Percentiles rank a stretch among this genome's conserved stretches.
Conservation (phyloP, 2,329 filamentous ascomycete species). For the Talaromyces amestolkiae region DNA sequence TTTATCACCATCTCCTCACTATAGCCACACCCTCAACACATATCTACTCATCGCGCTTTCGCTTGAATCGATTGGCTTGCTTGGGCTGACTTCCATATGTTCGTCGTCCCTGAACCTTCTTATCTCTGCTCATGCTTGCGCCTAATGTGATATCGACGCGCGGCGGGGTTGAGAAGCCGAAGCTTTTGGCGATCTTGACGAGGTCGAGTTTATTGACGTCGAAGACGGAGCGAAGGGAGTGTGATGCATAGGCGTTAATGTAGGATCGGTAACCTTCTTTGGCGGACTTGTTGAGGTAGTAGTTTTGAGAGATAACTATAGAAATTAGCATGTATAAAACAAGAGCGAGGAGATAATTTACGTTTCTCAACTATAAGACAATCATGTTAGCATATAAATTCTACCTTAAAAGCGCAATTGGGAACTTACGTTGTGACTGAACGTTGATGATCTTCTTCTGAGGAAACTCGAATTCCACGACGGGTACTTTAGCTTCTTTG, state of each 20-base stretch:
- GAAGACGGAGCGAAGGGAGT: slow-evolving; percentile 77
- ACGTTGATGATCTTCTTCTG: slow-evolving; percentile 87
- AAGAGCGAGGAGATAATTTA: background rate
- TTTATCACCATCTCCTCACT: background rate
- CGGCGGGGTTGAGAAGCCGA: slow-evolving; percentile 75
- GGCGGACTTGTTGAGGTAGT: slow-evolving; percentile 87
- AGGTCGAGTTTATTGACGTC: slow-evolving; percentile 80
- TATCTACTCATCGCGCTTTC: slow-evolving; percentile 38
- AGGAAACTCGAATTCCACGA: slow-evolving; percentile 95
- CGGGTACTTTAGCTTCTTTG: slow-evolving; percentile 85
- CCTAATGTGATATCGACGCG: slow-evolving; percentile 76
- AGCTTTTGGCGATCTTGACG: slow-evolving; percentile 78
- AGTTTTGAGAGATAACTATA: slow-evolving; percentile 89
- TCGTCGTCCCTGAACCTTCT: slow-evolving; percentile 64
- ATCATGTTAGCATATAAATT: background rate
- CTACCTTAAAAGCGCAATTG: too few species aligned
- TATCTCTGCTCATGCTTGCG: slow-evolving; percentile 70
- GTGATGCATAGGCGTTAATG: slow-evolving; percentile 89
- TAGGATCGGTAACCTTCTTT: slow-evolving; percentile 82
- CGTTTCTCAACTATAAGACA: slow-evolving; percentile 17
- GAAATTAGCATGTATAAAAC: background rate
- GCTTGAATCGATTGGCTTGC: slow-evolving; percentile 59
- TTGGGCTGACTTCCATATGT: slow-evolving; percentile 76
- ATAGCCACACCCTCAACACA: background rate
- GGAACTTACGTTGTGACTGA: slow-evolving; percentile 75